Percentiles rank a stretch among this genome's conserved stretches.
phyloP scores from a whole-genome alignment of 768 basidiomycete species.

The Rhodotorula paludigena region DNA sequence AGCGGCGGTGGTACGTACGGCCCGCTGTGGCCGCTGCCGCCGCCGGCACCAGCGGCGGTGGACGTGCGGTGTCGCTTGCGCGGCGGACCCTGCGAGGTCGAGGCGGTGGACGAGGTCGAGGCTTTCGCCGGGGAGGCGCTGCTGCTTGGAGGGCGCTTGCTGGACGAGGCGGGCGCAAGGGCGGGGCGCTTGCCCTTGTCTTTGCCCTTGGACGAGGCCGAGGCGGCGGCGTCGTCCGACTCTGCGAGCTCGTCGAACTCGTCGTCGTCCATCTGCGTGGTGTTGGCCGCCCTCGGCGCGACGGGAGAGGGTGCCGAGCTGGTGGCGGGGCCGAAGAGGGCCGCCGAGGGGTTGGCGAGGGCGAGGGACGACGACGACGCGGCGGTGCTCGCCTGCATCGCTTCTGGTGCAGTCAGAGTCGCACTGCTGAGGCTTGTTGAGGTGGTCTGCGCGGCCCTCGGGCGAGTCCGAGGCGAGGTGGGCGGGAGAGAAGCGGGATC shows the following conservation, averaged over 20 bases:
- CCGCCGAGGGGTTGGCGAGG: no score
- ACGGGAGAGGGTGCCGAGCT: neutral
- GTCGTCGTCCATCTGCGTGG: neutral
- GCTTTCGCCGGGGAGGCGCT: neutral
- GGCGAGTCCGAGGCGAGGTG: no score
- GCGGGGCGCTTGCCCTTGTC: neutral
- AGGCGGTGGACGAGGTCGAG: no score
- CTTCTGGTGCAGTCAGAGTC: no score
- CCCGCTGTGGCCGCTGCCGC: no score
- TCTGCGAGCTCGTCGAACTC: constrained; percentile 1
- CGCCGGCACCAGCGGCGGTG: no score
- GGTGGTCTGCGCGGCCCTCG: no score
- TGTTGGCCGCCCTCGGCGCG: neutral
- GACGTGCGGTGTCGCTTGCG: neutral
- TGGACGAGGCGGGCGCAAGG: neutral
- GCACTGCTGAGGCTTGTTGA: no score
- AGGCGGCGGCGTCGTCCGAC: no score
- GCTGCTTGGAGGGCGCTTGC: neutral
- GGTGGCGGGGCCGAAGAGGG: neutral
- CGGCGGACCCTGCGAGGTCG: neutral
- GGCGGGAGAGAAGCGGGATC: no score
- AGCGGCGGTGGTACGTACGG: neutral
- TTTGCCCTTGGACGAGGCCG: neutral
- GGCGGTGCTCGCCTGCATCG: no score
- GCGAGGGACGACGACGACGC: no score